A percentile compares a stretch with the other conserved stretches of the same genome.
Conservation (phyloP, 2,329 filamentous ascomycete genomes). For the Microdochium paspali region DNA sequence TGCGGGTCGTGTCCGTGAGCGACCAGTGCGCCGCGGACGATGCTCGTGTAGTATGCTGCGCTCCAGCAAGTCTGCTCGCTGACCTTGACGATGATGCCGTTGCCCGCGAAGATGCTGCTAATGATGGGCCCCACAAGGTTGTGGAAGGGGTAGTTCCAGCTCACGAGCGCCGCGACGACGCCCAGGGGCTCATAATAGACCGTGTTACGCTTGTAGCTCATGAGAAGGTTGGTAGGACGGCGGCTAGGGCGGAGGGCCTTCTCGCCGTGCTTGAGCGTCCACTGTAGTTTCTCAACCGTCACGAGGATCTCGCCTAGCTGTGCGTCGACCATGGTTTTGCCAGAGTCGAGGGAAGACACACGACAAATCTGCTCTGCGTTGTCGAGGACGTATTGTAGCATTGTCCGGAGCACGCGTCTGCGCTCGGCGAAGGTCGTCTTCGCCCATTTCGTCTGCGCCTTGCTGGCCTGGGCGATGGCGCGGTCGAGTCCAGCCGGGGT, state of each 20-base stretch:
- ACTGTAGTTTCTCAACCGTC: slow-evolving; percentile 86
- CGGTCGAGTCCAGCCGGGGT: slow-evolving; percentile 71
- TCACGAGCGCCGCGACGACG: slow-evolving; percentile 84
- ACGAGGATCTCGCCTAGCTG: slow-evolving; percentile 91
- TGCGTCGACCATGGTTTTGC: slow-evolving; percentile 93
- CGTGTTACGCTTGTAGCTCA: slow-evolving; percentile 91
- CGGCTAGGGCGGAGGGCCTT: slow-evolving; percentile 61
- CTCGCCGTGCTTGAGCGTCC: slow-evolving; percentile 89
- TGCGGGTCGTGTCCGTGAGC: slow-evolving; percentile 76
- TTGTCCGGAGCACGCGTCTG: slow-evolving; percentile 67
- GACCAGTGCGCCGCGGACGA: slow-evolving; percentile 68
- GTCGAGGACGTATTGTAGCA: slow-evolving; percentile 76
- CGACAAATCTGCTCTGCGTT: slow-evolving; percentile 82
- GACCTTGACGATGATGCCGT: slow-evolving; percentile 85
- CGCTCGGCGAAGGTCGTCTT: slow-evolving; percentile 69
- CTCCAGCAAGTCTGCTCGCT: slow-evolving; percentile 97
- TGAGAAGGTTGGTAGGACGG: slow-evolving; percentile 81
- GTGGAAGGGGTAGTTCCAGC: slow-evolving; percentile 97
- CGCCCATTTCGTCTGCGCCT: slow-evolving; percentile 71
- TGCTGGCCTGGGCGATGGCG: slow-evolving; percentile 61
- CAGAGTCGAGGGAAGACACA: slow-evolving; percentile 82
- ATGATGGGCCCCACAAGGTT: slow-evolving; percentile 90
- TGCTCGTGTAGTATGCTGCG: slow-evolving; percentile 68
- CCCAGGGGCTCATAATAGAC: slow-evolving; percentile 88
- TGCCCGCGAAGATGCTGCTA: slow-evolving; percentile 82